Base-by-base conservation (phyloP, 2,329 filamentous ascomycete genomes). In the Chaetomium sp. region DNA sequence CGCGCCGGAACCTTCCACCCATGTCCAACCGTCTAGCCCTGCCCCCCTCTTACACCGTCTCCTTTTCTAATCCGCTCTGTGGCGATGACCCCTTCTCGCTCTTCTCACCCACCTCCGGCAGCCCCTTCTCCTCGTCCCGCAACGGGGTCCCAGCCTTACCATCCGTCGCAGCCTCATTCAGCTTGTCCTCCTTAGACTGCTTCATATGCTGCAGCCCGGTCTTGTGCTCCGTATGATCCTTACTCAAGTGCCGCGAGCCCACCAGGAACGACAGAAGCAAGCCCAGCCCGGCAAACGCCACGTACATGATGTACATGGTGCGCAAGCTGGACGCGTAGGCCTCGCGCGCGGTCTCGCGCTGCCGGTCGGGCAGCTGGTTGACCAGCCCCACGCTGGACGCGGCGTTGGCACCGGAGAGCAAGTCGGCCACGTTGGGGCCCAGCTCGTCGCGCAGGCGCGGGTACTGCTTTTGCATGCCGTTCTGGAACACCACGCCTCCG, bases 331-430 rank as follows among this genome's bases (percentile, higher is more conserved):
- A 69, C 70, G 75, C 77, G 62, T 78, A 83, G 0, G 79, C 78
- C 0, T 62, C 66, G 36, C 73, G 70, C 2, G 76, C 77, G 1
- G 75, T 64, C 8, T 62, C 61, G 2, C 70, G 76, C 49, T 81
- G 72, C 2, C 69, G 67, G 0, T 72, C 69, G 0, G 75, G 74
- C 6, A 89, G 71, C 0, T 65, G 61, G n/a, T 76, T 71, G 19
- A 88, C 79, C 8, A 81, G 64, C 19, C 77, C 73, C 1, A 85
- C 80, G 64, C 80, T 84, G 19, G 86, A 78, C 11, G 82, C 78
- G 38, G 86, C 82, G 55, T 78, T 76, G 60, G 74, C 71, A n/a
- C 84, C 84, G 3, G 80, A 77, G 5, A 89, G 76, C 32, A 73
- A 64, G 4, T 68, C 62, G 0, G 82, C 82, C 1, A 77, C 70